Conservation (phyloP, 768 basidiomycete species). For the Termitomyces heimii region DNA sequence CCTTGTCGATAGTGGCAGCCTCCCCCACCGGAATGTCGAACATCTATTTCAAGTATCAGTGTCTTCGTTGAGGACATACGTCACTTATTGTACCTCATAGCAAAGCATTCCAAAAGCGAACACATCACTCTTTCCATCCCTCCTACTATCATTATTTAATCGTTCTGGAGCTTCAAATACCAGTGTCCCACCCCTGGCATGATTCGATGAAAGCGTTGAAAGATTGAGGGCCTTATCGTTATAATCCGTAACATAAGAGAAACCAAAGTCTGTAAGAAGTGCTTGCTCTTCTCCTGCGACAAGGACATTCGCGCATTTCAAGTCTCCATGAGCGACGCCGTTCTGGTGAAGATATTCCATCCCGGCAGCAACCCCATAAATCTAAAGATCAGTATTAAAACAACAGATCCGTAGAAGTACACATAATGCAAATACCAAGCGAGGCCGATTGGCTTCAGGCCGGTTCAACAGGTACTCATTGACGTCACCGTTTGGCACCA, state of each 20-base stretch:
- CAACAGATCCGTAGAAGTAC: constrained; percentile 11
- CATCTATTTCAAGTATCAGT: neutral
- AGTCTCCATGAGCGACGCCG: constrained; percentile 37
- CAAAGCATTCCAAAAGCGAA: constrained; percentile 10
- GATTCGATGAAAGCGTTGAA: constrained; percentile 9
- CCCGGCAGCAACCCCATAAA: constrained; percentile 25
- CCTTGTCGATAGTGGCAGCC: accelerated
- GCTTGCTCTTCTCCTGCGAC: constrained; percentile 32
- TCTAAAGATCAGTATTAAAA: constrained; percentile 11
- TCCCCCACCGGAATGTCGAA: neutral
- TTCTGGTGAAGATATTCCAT: constrained; percentile 26
- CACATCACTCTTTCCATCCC: constrained; percentile 3
- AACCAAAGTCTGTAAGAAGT: constrained; percentile 29
- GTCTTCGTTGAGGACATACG: neutral
- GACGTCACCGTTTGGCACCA: constrained; percentile 30
- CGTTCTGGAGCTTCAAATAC: constrained; percentile 25
- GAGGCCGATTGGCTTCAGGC: constrained; percentile 12
- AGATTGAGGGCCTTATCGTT: constrained; percentile 12
- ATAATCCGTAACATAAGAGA: constrained; percentile 10
- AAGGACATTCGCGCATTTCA: constrained; percentile 44
- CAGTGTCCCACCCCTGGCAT: constrained; percentile 17
- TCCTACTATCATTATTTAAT: constrained; percentile 13
- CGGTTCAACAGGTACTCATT: constrained; percentile 15
- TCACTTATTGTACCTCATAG: constrained; percentile 1
- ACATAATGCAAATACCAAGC: neutral